phyloP scores from a whole-genome alignment of 805 yeast species.

The Starmera quercuum region DNA sequence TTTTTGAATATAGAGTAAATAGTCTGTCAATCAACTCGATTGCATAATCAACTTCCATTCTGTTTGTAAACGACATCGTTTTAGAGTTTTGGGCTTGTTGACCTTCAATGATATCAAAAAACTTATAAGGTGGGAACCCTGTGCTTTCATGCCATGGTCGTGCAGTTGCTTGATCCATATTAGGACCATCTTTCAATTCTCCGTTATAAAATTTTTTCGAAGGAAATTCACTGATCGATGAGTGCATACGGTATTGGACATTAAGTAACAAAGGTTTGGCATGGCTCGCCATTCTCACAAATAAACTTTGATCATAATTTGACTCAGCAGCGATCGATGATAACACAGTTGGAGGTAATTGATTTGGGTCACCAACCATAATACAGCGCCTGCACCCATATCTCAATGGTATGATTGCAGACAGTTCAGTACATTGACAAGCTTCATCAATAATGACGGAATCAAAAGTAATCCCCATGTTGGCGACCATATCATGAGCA shows the following conservation, averaged over 20 bases:
- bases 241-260: constrained; percentile 98
- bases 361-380: constrained; percentile 99
- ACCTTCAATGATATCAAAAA: constrained; percentile 63
- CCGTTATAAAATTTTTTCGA: constrained; percentile 74
- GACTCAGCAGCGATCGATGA: constrained; percentile 78
- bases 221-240: constrained; percentile 82
- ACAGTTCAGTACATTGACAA: constrained; percentile 91
- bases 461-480: constrained; percentile 70
- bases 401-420: constrained; percentile 84
- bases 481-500: constrained; percentile 79
- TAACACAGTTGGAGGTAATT: constrained; percentile 92
- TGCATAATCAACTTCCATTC: constrained; percentile 65
- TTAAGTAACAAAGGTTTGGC: constrained; percentile 60
- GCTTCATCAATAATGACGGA: constrained; percentile 96
- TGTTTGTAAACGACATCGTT: constrained; percentile 67
- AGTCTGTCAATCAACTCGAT: constrained; percentile 56
- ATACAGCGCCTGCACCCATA: constrained; percentile 88
- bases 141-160: constrained; percentile 67
- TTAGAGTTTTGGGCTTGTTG: constrained; percentile 55
- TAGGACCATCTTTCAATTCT: constrained; percentile 67
- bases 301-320: constrained; percentile 84
- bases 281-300: constrained; percentile 83
- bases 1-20: constrained; percentile 34
- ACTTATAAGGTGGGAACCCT: constrained; percentile 66
- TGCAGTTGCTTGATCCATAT: constrained; percentile 49